These are phyloP conservation scores for Backusella circina DNA, from an alignment of 192 early-diverging fungal species.

Conservation along the genomic window DNA sequence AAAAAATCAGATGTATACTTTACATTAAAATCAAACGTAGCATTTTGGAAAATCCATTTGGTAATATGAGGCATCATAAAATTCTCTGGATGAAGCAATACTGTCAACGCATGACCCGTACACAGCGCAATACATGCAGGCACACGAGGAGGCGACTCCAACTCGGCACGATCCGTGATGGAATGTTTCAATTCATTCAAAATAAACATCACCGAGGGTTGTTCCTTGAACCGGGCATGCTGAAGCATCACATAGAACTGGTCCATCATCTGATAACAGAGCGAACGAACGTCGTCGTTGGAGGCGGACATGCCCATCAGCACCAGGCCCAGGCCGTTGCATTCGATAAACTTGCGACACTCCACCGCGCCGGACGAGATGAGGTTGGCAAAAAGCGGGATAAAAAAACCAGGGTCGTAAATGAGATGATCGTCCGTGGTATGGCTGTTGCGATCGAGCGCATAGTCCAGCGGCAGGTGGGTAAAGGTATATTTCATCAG, in stretches of 20 bases:
- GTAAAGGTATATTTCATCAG: slow-evolving; percentile 61
- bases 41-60: slow-evolving; percentile 69
- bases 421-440: not conserved
- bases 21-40: slow-evolving; percentile 69
- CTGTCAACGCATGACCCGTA: slow-evolving; percentile 58
- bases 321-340: slow-evolving; percentile 64
- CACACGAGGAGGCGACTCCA: slow-evolving; percentile 46
- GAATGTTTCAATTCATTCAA: slow-evolving; percentile 68
- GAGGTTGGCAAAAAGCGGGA: slow-evolving; percentile 63
- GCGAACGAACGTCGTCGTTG: slow-evolving; percentile 49
- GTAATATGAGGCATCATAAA: slow-evolving; percentile 75
- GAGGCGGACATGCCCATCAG: slow-evolving; percentile 60
- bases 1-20: not conserved
- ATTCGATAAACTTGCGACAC: slow-evolving; percentile 59
- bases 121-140: slow-evolving; percentile 66
- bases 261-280: slow-evolving; percentile 66
- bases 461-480: slow-evolving; percentile 45
- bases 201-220: slow-evolving; percentile 65
- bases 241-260: slow-evolving; percentile 54
- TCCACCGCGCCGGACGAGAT: slow-evolving; percentile 54
- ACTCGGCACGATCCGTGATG: slow-evolving; percentile 46
- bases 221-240: slow-evolving; percentile 56
- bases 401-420: slow-evolving; percentile 70
- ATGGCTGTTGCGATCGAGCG: slow-evolving; percentile 20
- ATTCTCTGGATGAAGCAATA: slow-evolving; percentile 65